Conservation (phyloP, 2,329 filamentous ascomycete genomes). For the Sporothrix pallida region DNA sequence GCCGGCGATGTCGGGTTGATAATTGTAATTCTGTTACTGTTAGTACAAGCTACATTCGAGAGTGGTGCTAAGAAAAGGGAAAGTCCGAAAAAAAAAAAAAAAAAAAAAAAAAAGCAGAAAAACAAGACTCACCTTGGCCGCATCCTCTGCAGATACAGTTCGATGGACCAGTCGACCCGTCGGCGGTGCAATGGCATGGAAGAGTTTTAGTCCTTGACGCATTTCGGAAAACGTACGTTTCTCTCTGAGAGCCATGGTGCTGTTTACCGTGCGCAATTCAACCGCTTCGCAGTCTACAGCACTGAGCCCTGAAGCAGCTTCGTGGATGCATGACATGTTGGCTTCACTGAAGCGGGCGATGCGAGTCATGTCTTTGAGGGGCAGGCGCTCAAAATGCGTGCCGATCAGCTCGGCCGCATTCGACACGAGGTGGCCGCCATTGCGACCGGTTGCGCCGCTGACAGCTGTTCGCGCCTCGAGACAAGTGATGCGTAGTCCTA, state of each 20-base stretch:
- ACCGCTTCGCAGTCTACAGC: background rate
- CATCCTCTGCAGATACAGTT: background rate
- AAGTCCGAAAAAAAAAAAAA: background rate
- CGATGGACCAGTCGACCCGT: background rate
- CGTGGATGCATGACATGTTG: constrained; percentile 31
- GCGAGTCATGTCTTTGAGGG: background rate
- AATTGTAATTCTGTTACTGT: background rate
- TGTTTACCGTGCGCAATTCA: background rate
- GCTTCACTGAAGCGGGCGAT: constrained; percentile 35
- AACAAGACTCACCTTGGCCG: background rate
- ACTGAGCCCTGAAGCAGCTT: constrained; percentile 19
- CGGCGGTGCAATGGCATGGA: background rate
- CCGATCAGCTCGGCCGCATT: constrained; percentile 32
- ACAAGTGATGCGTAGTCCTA: constrained; percentile 31
- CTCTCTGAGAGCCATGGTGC: constrained; percentile 33
- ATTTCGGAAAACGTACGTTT: background rate
- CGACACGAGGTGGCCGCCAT: constrained; percentile 40
- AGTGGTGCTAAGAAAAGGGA: too few relatives aligned
- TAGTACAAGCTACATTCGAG: background rate
- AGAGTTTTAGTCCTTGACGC: background rate
- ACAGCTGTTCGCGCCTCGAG: constrained; percentile 42
- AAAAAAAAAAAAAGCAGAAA: background rate
- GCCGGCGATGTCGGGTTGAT: background rate
- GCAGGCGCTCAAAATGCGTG: constrained; percentile 31
- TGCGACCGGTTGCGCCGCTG: constrained; percentile 44